These are phyloP conservation scores for Curvularia sp. DNA, from an alignment of 2,329 filamentous ascomycete genomes.

Conservation along the genomic window DNA sequence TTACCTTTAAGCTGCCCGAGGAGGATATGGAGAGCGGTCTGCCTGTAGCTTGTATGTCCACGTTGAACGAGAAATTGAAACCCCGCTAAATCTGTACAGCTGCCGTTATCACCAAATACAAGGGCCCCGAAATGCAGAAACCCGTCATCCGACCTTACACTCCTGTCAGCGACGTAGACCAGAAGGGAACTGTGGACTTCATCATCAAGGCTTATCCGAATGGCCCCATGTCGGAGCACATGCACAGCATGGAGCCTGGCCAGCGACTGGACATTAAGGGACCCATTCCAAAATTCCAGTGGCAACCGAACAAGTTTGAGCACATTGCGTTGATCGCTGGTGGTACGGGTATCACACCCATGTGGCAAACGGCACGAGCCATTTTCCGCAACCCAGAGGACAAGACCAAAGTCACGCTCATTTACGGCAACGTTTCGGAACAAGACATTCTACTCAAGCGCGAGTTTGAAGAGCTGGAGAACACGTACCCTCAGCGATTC, in stretches of 20 bases:
- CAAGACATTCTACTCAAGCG: constrained; percentile 90
- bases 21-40: constrained; percentile 85
- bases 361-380: constrained; percentile 90
- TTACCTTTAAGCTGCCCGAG: constrained; percentile 87
- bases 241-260: constrained; percentile 82
- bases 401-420: constrained; percentile 95
- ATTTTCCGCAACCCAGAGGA: constrained; percentile 97
- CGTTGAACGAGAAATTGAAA: neutral
- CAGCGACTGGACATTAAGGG: constrained; percentile 92
- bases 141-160: constrained; percentile 91
- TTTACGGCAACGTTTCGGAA: constrained; percentile 90
- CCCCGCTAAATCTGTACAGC: constrained; percentile 49
- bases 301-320: constrained; percentile 88
- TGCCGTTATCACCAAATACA: constrained; percentile 90
- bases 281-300: constrained; percentile 91
- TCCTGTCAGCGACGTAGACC: constrained; percentile 84
- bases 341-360: constrained; percentile 95
- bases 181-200: constrained; percentile 82
- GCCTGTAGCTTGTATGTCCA: constrained; percentile 70
- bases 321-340: constrained; percentile 90
- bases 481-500: constrained; percentile 94
- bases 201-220: constrained; percentile 90
- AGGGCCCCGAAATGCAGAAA: constrained; percentile 83
- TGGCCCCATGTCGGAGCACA: constrained; percentile 89
- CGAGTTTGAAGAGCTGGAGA: constrained; percentile 86